Conservation (phyloP, 805 yeast genomes). For the Lipomyces oligophaga region DNA sequence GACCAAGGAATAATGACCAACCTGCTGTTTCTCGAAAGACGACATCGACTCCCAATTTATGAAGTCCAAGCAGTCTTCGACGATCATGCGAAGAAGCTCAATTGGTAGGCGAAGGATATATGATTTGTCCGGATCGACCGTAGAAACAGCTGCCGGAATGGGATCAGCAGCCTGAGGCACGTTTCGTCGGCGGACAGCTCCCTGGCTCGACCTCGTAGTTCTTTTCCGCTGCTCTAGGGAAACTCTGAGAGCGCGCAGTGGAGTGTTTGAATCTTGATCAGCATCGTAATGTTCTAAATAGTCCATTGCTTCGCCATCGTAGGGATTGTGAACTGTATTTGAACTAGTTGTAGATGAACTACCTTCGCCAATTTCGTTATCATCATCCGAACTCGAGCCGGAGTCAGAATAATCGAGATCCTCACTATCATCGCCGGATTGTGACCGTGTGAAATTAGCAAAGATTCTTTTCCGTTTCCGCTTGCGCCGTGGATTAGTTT, state of each 20-base stretch:
- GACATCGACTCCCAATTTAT: constrained; percentile 12
- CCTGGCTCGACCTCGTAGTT: background rate
- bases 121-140: background rate
- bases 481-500: background rate
- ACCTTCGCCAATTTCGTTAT: background rate
- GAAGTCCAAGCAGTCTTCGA: too few species aligned
- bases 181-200: background rate
- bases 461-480: background rate
- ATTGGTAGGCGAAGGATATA: constrained; percentile 3
- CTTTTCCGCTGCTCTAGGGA: background rate
- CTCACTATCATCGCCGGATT: constrained; percentile 24
- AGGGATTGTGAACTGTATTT: too few species aligned
- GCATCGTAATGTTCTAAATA: background rate
- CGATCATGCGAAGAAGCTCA: constrained; percentile 10
- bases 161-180: background rate
- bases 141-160: background rate
- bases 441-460: constrained; percentile 3
- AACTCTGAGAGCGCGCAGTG: background rate
- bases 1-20: constrained; percentile 13
- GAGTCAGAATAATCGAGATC: constrained; percentile 16
- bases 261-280: background rate
- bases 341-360: background rate
- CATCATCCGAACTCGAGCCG: background rate
- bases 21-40: constrained; percentile 8
- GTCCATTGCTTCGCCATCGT: constrained; percentile 1